These are phyloP conservation scores for Geranomyces michiganensis DNA, from an alignment of 192 early-diverging fungal species.

Conservation along the genomic window DNA sequence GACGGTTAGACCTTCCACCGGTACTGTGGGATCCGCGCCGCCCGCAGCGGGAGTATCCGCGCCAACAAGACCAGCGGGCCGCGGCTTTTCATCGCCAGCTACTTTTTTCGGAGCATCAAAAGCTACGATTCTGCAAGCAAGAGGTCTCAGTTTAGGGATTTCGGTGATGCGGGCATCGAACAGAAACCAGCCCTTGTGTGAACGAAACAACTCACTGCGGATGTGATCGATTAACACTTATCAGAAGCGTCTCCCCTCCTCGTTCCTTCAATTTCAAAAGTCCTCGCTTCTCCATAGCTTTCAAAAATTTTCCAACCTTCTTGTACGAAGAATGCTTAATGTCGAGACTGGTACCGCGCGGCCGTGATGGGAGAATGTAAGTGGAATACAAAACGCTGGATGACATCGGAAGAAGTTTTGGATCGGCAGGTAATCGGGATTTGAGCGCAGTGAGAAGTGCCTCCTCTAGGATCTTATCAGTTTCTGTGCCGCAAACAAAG, in stretches of 20 bases:
- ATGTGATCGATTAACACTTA: constrained; percentile 64
- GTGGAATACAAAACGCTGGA: constrained; percentile 75
- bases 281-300: constrained; percentile 84
- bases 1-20: constrained; percentile 11
- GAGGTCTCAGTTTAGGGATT: not conserved
- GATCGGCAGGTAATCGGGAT: constrained; percentile 61
- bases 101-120: constrained; percentile 23
- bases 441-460: constrained; percentile 73
- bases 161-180: too few species aligned
- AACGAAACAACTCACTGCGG: constrained; percentile 59
- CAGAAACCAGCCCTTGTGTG: too few species aligned
- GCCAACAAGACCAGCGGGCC: too few species aligned
- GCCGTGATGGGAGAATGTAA: constrained; percentile 73
- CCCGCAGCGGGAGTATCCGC: not conserved
- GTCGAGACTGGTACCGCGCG: constrained; percentile 65
- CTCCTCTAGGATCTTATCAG: constrained; percentile 73
- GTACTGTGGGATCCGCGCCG: not conserved
- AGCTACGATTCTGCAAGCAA: constrained; percentile 1
- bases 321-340: constrained; percentile 85
- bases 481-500: too few species aligned
- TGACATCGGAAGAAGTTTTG: constrained; percentile 72
- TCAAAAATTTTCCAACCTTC: constrained; percentile 86
- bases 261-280: constrained; percentile 81
- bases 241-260: constrained; percentile 63
- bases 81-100: constrained; percentile 34